phyloP scores from a whole-genome alignment of 169 alveolate species.

The Perkinsus marinus region DNA sequence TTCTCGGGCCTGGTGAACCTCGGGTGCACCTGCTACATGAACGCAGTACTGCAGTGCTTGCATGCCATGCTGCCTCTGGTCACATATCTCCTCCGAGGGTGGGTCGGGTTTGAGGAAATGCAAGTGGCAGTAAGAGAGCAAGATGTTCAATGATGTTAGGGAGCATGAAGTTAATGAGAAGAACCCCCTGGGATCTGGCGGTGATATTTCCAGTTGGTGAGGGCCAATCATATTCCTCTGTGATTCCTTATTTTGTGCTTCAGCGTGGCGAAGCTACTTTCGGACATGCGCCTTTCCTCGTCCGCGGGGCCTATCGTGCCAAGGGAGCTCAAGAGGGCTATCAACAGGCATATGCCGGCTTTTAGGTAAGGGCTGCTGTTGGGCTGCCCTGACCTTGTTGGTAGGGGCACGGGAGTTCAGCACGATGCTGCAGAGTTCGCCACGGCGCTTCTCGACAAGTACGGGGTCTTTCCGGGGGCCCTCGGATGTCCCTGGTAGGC shows the following conservation, averaged over 20 bases:
- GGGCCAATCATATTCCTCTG: background rate
- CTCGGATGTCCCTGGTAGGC: background rate
- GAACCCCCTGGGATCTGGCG: background rate
- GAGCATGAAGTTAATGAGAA: background rate
- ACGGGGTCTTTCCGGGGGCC: background rate
- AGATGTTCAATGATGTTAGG: background rate
- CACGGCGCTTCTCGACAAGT: background rate
- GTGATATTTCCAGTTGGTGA: background rate
- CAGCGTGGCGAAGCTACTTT: background rate
- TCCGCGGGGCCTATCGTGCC: background rate
- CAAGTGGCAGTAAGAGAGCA: background rate
- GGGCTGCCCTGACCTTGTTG: background rate
- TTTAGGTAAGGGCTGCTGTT: background rate
- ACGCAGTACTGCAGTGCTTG: background rate
- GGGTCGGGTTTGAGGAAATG: background rate
- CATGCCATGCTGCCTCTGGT: background rate
- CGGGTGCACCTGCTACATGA: background rate
- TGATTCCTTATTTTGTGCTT: background rate
- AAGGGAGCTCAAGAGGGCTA: background rate
- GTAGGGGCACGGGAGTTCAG: background rate
- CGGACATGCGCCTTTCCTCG: background rate
- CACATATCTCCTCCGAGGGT: background rate
- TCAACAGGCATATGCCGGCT: background rate
- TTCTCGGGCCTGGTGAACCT: background rate
- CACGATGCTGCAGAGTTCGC: background rate